Evolutionary conservation across 371 early-diverging fungal species (phyloP).

Genomic region (Mortierella sp.): DNA sequence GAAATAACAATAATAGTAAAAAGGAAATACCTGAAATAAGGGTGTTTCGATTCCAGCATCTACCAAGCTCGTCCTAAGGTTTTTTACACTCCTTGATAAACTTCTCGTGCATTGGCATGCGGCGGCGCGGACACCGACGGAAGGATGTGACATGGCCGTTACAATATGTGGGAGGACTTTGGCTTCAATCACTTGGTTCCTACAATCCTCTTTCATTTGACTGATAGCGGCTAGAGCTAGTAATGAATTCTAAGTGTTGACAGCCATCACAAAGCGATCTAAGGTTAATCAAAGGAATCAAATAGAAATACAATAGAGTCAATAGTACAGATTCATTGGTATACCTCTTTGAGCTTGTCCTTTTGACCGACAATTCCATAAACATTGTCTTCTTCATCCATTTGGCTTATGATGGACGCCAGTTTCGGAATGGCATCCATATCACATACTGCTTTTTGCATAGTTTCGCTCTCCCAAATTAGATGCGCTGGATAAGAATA

Average conservation of each 20-base stretch:
- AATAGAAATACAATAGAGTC: neutral
- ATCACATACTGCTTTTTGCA: constrained; percentile 87
- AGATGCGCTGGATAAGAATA: constrained; percentile 79
- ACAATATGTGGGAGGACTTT: constrained; percentile 85
- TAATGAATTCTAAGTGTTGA: constrained; percentile 66
- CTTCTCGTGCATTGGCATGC: constrained; percentile 86
- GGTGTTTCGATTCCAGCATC: constrained; percentile 85
- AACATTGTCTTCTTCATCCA: constrained; percentile 61
- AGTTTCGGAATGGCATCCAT: constrained; percentile 81
- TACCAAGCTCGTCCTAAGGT: constrained; percentile 83
- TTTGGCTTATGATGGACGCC: constrained; percentile 67
- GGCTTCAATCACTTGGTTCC: constrained; percentile 84
- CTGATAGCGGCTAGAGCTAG: constrained; percentile 85
- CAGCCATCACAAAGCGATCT: neutral
- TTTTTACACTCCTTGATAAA: constrained; percentile 84
- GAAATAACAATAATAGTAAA: neutral
- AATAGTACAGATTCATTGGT: neutral
- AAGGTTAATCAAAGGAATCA: neutral
- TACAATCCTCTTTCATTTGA: constrained; percentile 82
- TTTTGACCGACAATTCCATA: constrained; percentile 66
- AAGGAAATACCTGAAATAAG: constrained; percentile 70
- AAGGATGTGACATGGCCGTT: constrained; percentile 71
- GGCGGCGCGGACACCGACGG: constrained; percentile 75
- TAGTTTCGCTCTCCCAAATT: constrained; percentile 78
- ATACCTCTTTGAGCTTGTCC: constrained; percentile 77